Percentiles rank a stretch among this genome's conserved stretches.
These are phyloP conservation scores for Beauveria scarabaeidicola DNA, from an alignment of 2,329 filamentous ascomycete species.

Conservation along the genomic window DNA sequence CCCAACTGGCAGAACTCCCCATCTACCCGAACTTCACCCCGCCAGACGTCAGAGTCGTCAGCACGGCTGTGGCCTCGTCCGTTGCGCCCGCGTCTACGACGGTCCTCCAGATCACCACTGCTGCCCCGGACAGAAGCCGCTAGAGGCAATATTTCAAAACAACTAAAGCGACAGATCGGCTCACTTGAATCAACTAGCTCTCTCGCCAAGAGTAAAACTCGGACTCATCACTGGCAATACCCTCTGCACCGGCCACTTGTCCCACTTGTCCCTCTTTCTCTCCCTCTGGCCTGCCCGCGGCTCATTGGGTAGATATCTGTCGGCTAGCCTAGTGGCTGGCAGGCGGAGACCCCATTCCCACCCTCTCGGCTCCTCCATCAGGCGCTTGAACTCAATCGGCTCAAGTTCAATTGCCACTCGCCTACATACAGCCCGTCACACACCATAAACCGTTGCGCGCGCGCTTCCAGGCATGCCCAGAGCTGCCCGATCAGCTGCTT, in stretches of 20 bases:
- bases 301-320: neutral
- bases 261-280: neutral
- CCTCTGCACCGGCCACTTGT: neutral
- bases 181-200: neutral
- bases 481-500: slow-evolving; percentile 8
- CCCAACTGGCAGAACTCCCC: slow-evolving; percentile 1
- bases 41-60: neutral
- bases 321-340: neutral
- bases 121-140: neutral
- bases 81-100: neutral
- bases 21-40: slow-evolving; percentile 3
- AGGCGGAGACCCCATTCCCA: slow-evolving; percentile 2
- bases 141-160: neutral
- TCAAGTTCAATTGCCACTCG: neutral
- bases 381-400: slow-evolving; percentile 3
- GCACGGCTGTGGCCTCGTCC: neutral
- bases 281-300: neutral
- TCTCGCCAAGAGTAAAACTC: neutral
- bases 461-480: neutral
- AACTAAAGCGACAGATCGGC: neutral
- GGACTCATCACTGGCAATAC: neutral
- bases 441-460: slow-evolving; percentile 4
- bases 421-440: neutral
- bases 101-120: neutral
- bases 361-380: neutral